Conservation (phyloP, 176 grass and related monocot genomes). For the Hsuehochloa calcarea region DNA sequence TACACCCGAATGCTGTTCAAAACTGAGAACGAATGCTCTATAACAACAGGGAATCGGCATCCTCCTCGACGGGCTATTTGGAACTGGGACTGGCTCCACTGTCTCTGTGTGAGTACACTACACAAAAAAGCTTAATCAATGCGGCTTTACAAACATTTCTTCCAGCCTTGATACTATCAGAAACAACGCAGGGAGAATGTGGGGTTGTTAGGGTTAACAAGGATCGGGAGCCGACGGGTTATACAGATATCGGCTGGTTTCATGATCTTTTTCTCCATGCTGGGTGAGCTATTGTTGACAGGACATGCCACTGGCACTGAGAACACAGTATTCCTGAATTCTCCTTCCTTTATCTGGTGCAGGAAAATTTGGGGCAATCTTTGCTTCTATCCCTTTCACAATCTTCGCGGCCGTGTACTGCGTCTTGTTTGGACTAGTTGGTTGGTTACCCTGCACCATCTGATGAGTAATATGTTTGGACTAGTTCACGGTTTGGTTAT, state of each 20-base stretch:
- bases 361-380: slow-evolving; percentile 98
- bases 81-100: slow-evolving; percentile 77
- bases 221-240: slow-evolving; percentile 87
- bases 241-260: slow-evolving; percentile 95
- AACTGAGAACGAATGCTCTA: slow-evolving; percentile 22
- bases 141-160: neutral
- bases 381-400: slow-evolving; percentile 93
- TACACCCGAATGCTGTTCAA: neutral
- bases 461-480: slow-evolving; percentile 10
- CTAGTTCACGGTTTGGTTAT: neutral
- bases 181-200: slow-evolving; percentile 79
- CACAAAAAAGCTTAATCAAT: neutral
- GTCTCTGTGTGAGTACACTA: slow-evolving; percentile 78
- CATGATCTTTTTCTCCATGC: slow-evolving; percentile 98
- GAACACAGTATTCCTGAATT: neutral
- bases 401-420: slow-evolving; percentile 94
- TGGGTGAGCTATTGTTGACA: slow-evolving; percentile 47
- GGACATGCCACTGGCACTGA: neutral
- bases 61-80: slow-evolving; percentile 81
- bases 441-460: slow-evolving; percentile 40
- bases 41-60: slow-evolving; percentile 78
- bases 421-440: slow-evolving; percentile 83
- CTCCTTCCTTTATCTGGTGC: neutral
- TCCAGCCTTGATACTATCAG: slow-evolving; percentile 1
- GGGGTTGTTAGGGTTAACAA: slow-evolving; percentile 78